Conservation (phyloP, 805 yeast species). For the fission yeast (Schizosaccharomyces pombe) region ASM294v3 CU329670.1:898001-898500, state of each 20-base stretch:
- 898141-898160: no score
- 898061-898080: no score
- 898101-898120: background rate
- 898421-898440: slow-evolving; percentile 88
- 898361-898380: slow-evolving; percentile 96
- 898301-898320: slow-evolving; percentile 95
- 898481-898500: slow-evolving; percentile 95
- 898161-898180: no score
- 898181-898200: slow-evolving; percentile 2
- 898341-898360: slow-evolving; percentile 82
- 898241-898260: slow-evolving; percentile 78
- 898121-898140: background rate
- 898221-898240: slow-evolving; percentile 86
- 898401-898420: slow-evolving; percentile 86
- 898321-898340: slow-evolving; percentile 96
- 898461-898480: slow-evolving; percentile 89
- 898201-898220: slow-evolving; percentile 3
- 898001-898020: no score
- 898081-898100: background rate
- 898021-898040: no score
- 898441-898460: slow-evolving; percentile 91
- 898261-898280: slow-evolving; percentile 90
- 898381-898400: slow-evolving; percentile 92
- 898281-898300: slow-evolving; percentile 95
- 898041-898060: no score